These are phyloP conservation scores for Ceratobasidium sp. DNA, from an alignment of 1,284 basidiomycete genomes.

Conservation along the genomic window DNA sequence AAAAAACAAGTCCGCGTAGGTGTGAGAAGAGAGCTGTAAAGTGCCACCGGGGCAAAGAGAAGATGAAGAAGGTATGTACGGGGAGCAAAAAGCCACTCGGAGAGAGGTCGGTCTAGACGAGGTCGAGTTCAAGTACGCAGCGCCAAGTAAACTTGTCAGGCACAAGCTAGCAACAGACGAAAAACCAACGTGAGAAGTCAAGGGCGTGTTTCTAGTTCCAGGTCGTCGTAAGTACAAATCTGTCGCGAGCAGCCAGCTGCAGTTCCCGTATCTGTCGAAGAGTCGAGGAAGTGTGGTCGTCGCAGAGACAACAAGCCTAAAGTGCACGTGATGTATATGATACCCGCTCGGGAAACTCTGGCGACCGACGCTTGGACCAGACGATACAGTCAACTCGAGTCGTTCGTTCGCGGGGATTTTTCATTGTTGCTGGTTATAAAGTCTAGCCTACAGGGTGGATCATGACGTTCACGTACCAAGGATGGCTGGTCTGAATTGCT, in stretches of 20 bases:
- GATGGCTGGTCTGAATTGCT: no score
- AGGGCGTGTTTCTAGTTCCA: neutral
- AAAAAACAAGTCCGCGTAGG: neutral
- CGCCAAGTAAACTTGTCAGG: neutral
- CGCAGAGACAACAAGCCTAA: no score
- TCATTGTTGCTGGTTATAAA: no score
- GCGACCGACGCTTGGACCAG: no score
- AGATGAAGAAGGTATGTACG: neutral
- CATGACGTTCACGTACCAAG: no score
- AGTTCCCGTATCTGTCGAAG: no score
- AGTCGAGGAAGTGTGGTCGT: no score
- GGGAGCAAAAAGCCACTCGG: neutral
- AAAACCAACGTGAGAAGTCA: neutral
- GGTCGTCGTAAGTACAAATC: neutral
- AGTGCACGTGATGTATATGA: no score
- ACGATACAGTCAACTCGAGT: no score
- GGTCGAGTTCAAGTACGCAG: neutral
- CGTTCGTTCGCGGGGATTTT: no score
- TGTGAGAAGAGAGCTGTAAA: neutral
- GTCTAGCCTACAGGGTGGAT: no score
- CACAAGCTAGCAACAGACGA: neutral
- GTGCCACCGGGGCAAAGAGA: constrained; percentile 33
- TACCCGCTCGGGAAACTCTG: no score
- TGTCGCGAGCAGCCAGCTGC: neutral
- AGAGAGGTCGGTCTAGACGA: neutral